Evolutionary conservation across 352 stramenopile species (phyloP).

Genomic region (Pythium pyrilobum): DNA sequence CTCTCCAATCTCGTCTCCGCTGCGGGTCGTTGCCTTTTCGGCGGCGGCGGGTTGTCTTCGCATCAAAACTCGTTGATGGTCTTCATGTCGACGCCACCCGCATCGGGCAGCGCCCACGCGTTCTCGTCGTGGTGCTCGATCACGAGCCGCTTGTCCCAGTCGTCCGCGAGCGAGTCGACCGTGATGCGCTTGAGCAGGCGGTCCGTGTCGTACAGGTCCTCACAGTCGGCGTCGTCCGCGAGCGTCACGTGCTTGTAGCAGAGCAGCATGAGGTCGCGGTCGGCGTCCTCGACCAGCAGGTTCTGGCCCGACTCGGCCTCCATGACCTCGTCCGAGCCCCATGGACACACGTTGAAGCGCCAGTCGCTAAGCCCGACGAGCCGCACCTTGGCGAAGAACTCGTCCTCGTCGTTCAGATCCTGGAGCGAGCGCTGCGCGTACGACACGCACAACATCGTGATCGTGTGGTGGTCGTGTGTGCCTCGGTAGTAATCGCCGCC

Average conservation of each 20-base stretch:
- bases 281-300: neutral
- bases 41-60: too few species aligned
- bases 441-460: constrained; percentile 8
- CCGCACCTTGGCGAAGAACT: neutral
- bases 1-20: neutral
- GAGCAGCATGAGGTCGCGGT: neutral
- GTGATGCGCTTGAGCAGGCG: constrained; percentile 2
- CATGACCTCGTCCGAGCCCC: neutral
- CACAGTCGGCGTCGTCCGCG: neutral
- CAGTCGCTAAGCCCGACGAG: constrained; percentile 1
- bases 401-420: neutral
- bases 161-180: neutral
- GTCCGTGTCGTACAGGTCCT: neutral
- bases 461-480: neutral
- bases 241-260: constrained; percentile 3
- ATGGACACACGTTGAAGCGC: constrained; percentile 13
- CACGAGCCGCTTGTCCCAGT: neutral
- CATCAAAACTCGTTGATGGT: constrained; percentile 6
- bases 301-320: neutral
- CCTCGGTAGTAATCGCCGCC: constrained; percentile 13
- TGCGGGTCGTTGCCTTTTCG: neutral
- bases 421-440: constrained; percentile 7
- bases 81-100: neutral
- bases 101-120: neutral
- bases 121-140: constrained; percentile 4